Percentiles rank a stretch among this genome's conserved stretches.
phyloP scores from a whole-genome alignment of 352 stramenopile species.

The Globisporangium abappressorium region DNA sequence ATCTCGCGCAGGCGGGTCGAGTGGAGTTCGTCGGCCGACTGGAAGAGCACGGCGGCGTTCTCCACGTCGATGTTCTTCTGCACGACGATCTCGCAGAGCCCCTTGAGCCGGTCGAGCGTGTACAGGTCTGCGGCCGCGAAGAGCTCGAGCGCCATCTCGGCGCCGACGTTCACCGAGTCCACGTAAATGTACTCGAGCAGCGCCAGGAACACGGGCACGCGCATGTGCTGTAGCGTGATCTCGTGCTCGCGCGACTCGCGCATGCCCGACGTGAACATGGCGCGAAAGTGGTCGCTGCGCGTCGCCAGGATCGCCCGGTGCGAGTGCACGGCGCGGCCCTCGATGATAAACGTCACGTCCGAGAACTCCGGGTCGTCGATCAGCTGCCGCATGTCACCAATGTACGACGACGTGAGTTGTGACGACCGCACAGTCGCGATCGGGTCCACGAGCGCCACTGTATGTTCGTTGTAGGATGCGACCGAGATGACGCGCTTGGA shows the following conservation, averaged over 20 bases:
- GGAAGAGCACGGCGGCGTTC: conserved; percentile 83
- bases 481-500: conserved; percentile 93
- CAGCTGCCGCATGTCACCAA: conserved; percentile 90
- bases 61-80: conserved; percentile 88
- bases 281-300: conserved; percentile 93
- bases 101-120: conserved; percentile 92
- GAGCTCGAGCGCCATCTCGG: conserved; percentile 93
- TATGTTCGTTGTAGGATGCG: conserved; percentile 98
- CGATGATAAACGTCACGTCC: conserved; percentile 87
- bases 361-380: conserved; percentile 90
- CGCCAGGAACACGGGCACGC: conserved; percentile 90
- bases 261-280: conserved; percentile 95
- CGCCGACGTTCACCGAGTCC: conserved; percentile 89
- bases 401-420: conserved; percentile 81
- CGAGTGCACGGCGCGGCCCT: conserved; percentile 78
- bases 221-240: conserved; percentile 89
- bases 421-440: conserved; percentile 72
- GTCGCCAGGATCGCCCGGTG: conserved; percentile 91
- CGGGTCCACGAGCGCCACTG: conserved; percentile 88
- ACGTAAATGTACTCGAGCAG: conserved; percentile 97
- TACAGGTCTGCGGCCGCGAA: conserved; percentile 95
- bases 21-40: conserved; percentile 84
- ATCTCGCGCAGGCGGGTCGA: conserved; percentile 84
- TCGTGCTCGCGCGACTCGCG: conserved; percentile 83
- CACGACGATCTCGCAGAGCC: conserved; percentile 88